Percentiles rank a stretch among this genome's conserved stretches.
These are phyloP conservation scores for Blastobotrys serpentis DNA, from an alignment of 1,139 yeast species.

Conservation along the genomic window DNA sequence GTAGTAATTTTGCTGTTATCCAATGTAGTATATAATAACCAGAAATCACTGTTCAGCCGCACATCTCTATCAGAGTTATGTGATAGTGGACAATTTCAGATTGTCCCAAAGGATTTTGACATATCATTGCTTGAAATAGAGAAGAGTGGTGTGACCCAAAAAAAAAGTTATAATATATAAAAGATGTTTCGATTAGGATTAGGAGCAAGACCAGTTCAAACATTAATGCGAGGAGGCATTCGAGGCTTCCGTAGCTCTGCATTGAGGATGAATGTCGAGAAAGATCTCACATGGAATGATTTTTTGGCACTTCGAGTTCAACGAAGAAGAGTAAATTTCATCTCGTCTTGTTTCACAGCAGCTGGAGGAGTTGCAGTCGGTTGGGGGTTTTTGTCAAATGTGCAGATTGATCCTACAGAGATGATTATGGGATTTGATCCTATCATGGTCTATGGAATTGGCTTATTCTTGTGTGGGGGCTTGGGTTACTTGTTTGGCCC, in stretches of 20 bases:
- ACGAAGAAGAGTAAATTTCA: constrained; percentile 67
- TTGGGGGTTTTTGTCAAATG: constrained; percentile 72
- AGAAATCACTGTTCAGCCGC: too few relatives aligned
- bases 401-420: constrained; percentile 81
- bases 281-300: constrained; percentile 63
- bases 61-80: not conserved
- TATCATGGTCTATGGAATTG: constrained; percentile 54
- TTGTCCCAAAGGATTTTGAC: constrained; percentile 1
- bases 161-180: not conserved
- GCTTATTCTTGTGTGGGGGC: constrained; percentile 69
- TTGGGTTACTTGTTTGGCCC: constrained; percentile 87
- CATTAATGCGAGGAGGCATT: constrained; percentile 1
- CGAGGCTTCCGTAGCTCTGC: constrained; percentile 6
- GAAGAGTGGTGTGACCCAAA: constrained; percentile 2
- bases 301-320: constrained; percentile 74
- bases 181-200: constrained; percentile 8
- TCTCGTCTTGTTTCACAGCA: constrained; percentile 68
- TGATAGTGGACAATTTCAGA: not conserved
- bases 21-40: too few relatives aligned
- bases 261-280: constrained; percentile 1
- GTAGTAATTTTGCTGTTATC: too few relatives aligned
- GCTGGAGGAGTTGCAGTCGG: constrained; percentile 66
- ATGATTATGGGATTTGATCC: constrained; percentile 86
- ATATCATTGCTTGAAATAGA: not conserved
- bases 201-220: constrained; percentile 5